A percentile compares a stretch with the other conserved stretches of the same genome.
phyloP scores from a whole-genome alignment of 2,329 filamentous ascomycete species.

The Arachnomyces sp. region DNA sequence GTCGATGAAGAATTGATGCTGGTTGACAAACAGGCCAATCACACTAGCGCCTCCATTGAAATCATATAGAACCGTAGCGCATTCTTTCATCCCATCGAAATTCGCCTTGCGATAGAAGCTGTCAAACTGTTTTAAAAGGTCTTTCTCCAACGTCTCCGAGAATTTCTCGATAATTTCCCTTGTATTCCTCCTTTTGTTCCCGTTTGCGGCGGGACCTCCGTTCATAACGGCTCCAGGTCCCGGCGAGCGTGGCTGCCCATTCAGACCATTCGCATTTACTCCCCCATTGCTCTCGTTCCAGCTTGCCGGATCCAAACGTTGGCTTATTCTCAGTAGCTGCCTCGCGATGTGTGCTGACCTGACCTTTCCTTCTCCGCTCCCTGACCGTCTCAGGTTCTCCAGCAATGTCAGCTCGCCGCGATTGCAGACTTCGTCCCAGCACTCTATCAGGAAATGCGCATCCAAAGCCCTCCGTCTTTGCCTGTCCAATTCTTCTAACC shows the following conservation, averaged over 20 bases:
- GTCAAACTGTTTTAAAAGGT: slow-evolving; percentile 92
- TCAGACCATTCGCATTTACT: slow-evolving; percentile 50
- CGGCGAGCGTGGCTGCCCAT: slow-evolving; percentile 18
- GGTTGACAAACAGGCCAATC: slow-evolving; percentile 93
- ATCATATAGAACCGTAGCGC: slow-evolving; percentile 84
- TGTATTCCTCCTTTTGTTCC: slow-evolving; percentile 51
- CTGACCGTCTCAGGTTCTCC: slow-evolving; percentile 78
- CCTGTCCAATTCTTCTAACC: slow-evolving; percentile 85
- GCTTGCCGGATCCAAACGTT: slow-evolving; percentile 71
- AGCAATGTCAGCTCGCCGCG: slow-evolving; percentile 78
- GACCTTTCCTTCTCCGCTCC: slow-evolving; percentile 84
- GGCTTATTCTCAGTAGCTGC: slow-evolving; percentile 89
- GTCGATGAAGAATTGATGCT: slow-evolving; percentile 99
- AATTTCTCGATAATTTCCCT: slow-evolving; percentile 94
- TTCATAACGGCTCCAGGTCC: slow-evolving; percentile 30
- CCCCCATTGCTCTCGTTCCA: slow-evolving; percentile 53
- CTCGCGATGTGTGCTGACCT: slow-evolving; percentile 88
- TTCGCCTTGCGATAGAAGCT: slow-evolving; percentile 92
- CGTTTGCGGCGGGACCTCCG: slow-evolving; percentile 40
- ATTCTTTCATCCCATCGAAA: slow-evolving; percentile 97
- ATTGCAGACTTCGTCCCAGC: slow-evolving; percentile 93
- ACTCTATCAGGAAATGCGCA: slow-evolving; percentile 90
- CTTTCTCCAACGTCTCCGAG: slow-evolving; percentile 89
- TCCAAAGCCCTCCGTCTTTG: slow-evolving; percentile 85
- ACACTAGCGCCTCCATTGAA: slow-evolving; percentile 95